Evolutionary conservation across 257 asterid genomes (phyloP).

Genomic region (Lithospermum erythrorhizon): DNA sequence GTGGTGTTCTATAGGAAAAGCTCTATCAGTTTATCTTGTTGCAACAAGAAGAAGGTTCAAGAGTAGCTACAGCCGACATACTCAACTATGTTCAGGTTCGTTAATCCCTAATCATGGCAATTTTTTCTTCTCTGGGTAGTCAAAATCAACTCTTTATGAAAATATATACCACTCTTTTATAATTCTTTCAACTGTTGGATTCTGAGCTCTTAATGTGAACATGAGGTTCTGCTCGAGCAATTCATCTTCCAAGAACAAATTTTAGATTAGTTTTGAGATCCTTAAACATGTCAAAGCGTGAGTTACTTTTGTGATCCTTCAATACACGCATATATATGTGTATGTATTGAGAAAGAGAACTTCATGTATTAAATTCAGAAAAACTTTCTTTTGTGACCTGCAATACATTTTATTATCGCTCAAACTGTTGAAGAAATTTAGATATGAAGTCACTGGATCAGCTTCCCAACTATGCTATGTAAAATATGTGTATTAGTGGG

Average conservation of each 20-base stretch:
- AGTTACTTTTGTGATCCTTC: not conserved
- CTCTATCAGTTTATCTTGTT: constrained; percentile 36
- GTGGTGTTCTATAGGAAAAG: constrained; percentile 24
- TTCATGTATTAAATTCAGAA: no score
- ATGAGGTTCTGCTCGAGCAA: not conserved
- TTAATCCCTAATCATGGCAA: not conserved
- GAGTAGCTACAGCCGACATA: constrained; percentile 29
- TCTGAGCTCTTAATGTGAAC: not conserved
- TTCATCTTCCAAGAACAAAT: not conserved
- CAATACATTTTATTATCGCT: no score
- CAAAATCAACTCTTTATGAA: not conserved
- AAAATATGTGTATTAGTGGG: no score
- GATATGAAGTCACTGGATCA: no score
- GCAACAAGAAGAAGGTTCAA: constrained; percentile 39
- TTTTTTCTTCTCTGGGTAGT: not conserved
- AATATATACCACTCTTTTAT: not conserved
- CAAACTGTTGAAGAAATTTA: no score
- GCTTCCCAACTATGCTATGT: no score
- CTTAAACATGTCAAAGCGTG: not conserved
- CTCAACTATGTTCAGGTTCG: constrained; percentile 32
- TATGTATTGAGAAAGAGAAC: no score
- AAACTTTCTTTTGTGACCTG: no score
- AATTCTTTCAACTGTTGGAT: not conserved
- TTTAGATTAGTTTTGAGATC: not conserved
- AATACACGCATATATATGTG: no score